These are phyloP conservation scores for Evernia prunastri DNA, from an alignment of 495 filamentous ascomycete species.

Conservation along the genomic window DNA sequence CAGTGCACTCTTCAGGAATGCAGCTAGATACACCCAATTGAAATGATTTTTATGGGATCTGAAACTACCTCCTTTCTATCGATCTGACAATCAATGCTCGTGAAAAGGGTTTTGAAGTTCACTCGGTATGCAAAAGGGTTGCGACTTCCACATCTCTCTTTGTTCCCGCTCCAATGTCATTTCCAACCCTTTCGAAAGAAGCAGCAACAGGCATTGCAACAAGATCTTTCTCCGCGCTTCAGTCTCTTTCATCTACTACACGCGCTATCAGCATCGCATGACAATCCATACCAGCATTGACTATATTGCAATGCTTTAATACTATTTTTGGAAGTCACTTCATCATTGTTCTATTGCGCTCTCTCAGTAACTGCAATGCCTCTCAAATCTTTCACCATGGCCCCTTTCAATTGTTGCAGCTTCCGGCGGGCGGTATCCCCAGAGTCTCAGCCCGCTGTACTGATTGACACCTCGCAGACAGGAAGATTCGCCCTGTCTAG, in stretches of 20 bases:
- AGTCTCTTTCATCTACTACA: neutral
- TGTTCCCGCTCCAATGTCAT: neutral
- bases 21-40: neutral
- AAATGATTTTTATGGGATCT: neutral
- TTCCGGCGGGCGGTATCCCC: slow-evolving; percentile 16
- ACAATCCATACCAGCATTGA: slow-evolving; percentile 5
- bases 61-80: neutral
- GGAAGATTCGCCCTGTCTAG: slow-evolving; percentile 21
- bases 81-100: neutral
- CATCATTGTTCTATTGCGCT: neutral
- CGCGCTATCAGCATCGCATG: neutral
- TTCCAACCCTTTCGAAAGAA: neutral
- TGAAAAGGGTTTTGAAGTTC: neutral
- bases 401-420: slow-evolving; percentile 19
- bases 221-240: neutral
- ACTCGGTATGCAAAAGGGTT: neutral
- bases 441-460: slow-evolving; percentile 12
- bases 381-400: slow-evolving; percentile 9
- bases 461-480: slow-evolving; percentile 11
- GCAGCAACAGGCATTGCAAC: neutral
- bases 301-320: slow-evolving; percentile 3
- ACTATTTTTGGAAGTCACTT: neutral
- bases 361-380: neutral
- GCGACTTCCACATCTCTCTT: neutral
- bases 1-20: neutral